Base-by-base conservation (phyloP, 108 stramenopile species). In the Pseudonitzschia pungens region DNA sequence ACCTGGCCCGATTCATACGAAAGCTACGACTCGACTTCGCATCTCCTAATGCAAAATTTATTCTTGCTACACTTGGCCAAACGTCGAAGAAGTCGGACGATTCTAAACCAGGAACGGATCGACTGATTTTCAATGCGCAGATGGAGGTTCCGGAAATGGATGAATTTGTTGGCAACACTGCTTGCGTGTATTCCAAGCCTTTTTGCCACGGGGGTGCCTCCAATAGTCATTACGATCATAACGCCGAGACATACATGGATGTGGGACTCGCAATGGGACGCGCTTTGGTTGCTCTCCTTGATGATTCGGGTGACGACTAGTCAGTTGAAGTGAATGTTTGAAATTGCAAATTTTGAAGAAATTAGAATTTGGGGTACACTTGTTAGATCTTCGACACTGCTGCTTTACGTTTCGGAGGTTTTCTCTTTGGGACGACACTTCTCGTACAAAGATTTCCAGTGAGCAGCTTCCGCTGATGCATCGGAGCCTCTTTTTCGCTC, bases 211-310 rank as follows among this genome's bases (percentile, higher is more conserved):
- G 66, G 1, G 66, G 66, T 27, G 66, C 44, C 24, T 67, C 66
- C 18, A 67, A 67, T 18, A 14, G 26, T 29, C 75, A 76, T 50
- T 82, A 82, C 59, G 69, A 77, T 18, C 55, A 68, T 64, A 78
- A 82, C 65, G 81, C 77, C 4, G 74, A 82, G 64, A 82, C 77
- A 12, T 64, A 63, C 57, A 75, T 75, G 77, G 67, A 82, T 11
- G 76, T 82, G 16, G 81, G 81, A 5, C 65, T 78, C 62, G 81
- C 73, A 7, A 58, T 82, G 64, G 77, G 77, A 42, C 22, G 57
- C n/a, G 81, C 77, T 20, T 78, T 82, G 81, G 56, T 66, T 7
- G 48, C 67, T 14, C 74, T 80, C 12, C 33, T 71, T 29, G 54
- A 44, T 65, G 74, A 33, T 11, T 22, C 14, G 14, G 24, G 22